Percentiles rank a stretch among this genome's conserved stretches.
phyloP scores from a whole-genome alignment of 169 alveolate species.

The Theileria equi region DNA sequence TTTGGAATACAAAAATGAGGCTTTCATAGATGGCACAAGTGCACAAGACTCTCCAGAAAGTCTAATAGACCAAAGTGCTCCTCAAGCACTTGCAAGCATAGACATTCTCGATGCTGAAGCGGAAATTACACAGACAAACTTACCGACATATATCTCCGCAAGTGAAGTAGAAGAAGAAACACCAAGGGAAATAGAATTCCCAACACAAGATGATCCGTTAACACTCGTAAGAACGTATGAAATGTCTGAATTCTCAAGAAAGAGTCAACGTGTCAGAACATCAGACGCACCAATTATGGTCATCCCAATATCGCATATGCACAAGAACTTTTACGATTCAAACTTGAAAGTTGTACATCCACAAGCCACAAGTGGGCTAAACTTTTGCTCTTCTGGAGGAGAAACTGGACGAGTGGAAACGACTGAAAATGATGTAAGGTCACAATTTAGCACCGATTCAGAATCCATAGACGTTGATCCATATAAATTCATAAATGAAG shows the following conservation, averaged over 20 bases:
- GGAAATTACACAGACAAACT: no score
- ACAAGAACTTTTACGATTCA: background rate
- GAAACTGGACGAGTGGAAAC: background rate
- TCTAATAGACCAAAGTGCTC: no score
- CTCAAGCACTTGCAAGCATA: no score
- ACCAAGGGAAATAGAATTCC: background rate
- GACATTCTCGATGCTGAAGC: no score
- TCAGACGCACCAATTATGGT: background rate
- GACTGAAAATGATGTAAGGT: background rate
- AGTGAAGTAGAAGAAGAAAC: no score
- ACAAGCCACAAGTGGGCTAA: no score
- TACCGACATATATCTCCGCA: no score
- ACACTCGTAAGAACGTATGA: background rate
- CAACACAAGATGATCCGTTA: background rate
- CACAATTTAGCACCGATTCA: background rate
- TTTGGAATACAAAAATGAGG: background rate
- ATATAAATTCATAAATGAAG: no score
- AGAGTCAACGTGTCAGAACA: background rate
- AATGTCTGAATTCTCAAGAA: background rate
- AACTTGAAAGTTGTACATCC: no score
- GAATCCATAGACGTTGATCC: no score
- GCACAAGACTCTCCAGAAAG: no score
- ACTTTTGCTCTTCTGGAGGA: background rate
- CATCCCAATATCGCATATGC: background rate
- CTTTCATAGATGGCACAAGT: background rate